Base-by-base conservation (phyloP, 768 basidiomycete genomes). In the Leucosporidium creatinivorum region DNA sequence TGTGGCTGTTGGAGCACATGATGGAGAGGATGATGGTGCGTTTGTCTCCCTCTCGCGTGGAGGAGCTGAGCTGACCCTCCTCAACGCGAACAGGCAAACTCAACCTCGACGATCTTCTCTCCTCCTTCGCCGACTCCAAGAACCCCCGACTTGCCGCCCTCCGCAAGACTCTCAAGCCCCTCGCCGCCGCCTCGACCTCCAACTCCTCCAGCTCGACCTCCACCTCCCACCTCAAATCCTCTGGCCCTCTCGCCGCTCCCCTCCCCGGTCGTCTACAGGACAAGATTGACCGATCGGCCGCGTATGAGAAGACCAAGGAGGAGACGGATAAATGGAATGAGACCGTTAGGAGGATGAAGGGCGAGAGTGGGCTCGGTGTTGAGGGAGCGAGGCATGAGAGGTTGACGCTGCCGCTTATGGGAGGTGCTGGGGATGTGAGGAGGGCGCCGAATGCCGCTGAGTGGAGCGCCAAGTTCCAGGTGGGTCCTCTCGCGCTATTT, bases 311-410 rank as follows among this genome's bases (percentile, higher is more conserved):
- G 78, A 97, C 93, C 6, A 91, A 90, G 76, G 83, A 85, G 69
- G 93, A 97, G 77, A 88, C 94, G 3, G 85, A 89, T 70, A 96
- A 94, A 80, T 98, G 94, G 96, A 85, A 85, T 31, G 86, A 85
- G 8, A 89, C 91, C 4, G 94, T 97, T 88, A 89, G 89, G 77
- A 84, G 85, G 26, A 92, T 99, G 72, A 87, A 87, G 71, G 91
- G 97, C 80, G 90, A 89, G 56, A 61, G 81, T 58, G 67, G 77
- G 19, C 73, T 77, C 58, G 74, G 66, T n/a, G 72, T 69, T 19
- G 76, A 72, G 21, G 75, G 70, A 6, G 72, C 70, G 21, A 36
- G 69, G 50, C 72, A 73, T 39, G 71, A 70, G 60, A 70, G 69
- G n/a, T 52, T 73, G 33, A 65, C n/a, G 25, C 68, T 74, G 47